Evolutionary conservation across 768 basidiomycete species (phyloP).

Genomic region (Russula vinacea): DNA sequence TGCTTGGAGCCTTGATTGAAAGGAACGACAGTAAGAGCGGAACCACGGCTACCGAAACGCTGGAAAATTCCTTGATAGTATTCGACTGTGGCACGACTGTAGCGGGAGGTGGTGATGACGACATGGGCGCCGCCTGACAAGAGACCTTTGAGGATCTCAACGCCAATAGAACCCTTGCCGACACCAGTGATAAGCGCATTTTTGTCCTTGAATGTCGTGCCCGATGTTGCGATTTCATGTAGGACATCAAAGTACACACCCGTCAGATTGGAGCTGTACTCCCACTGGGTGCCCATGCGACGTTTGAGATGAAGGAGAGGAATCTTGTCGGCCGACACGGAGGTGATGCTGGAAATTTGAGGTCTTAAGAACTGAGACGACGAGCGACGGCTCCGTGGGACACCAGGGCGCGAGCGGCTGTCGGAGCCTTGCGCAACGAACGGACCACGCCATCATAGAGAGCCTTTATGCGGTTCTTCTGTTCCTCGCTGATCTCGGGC

Average conservation of each 20-base stretch:
- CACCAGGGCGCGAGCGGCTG: conserved; percentile 33
- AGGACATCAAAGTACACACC: conserved; percentile 94
- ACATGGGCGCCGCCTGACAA: conserved; percentile 95
- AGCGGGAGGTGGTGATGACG: conserved; percentile 96
- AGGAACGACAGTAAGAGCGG: conserved; percentile 95
- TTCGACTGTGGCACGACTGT: conserved; percentile 92
- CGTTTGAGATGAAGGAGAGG: no score
- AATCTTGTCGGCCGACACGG: conserved; percentile 24
- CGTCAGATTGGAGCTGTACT: conserved; percentile 46
- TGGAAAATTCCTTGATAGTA: conserved; percentile 99
- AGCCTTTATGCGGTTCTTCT: no score
- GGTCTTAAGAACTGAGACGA: no score
- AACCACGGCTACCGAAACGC: conserved; percentile 88
- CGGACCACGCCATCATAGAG: no score
- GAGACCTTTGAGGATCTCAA: conserved; percentile 95
- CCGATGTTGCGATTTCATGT: conserved; percentile 97
- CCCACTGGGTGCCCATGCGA: no score
- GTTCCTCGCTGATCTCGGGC: conserved; percentile 33
- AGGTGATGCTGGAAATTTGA: no score
- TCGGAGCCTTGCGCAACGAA: no score
- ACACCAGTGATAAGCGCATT: conserved; percentile 97
- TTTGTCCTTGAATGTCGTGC: conserved; percentile 98
- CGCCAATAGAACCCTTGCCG: conserved; percentile 96
- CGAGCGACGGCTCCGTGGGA: no score
- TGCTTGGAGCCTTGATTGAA: conserved; percentile 99